These are phyloP conservation scores for Andrographis paniculata DNA, from an alignment of 305 asterid species.

Conservation along the genomic window DNA sequence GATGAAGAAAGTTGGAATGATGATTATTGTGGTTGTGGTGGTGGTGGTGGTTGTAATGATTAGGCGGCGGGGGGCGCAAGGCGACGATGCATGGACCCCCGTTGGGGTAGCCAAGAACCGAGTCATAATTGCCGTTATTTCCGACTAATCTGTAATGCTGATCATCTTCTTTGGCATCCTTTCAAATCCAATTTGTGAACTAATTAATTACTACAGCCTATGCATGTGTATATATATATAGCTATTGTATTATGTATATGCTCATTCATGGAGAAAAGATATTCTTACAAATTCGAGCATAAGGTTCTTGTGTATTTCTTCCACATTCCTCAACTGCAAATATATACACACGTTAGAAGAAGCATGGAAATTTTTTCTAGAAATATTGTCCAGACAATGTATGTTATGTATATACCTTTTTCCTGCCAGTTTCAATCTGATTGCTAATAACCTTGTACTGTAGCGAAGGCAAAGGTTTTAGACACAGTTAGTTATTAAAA, in stretches of 20 bases:
- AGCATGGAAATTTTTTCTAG: too few species aligned
- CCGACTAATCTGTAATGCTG: conserved; percentile 52
- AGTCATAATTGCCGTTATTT: conserved; percentile 42
- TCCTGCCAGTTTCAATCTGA: conserved; percentile 66
- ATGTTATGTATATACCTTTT: conserved; percentile 39
- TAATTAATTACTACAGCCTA: too few species aligned
- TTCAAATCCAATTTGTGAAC: too few species aligned
- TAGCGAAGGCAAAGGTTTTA: neutral
- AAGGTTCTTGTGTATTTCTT: conserved; percentile 64
- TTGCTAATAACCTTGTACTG: conserved; percentile 57
- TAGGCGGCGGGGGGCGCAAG: conserved; percentile 38
- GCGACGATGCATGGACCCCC: conserved; percentile 41
- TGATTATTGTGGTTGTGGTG: too few species aligned
- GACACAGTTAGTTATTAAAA: neutral
- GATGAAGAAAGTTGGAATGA: conserved; percentile 27
- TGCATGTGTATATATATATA: too few species aligned
- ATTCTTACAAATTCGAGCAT: conserved; percentile 55
- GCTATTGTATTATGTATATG: too few species aligned
- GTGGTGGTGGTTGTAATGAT: conserved; percentile 30
- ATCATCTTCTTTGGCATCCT: conserved; percentile 55
- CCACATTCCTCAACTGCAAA: conserved; percentile 58
- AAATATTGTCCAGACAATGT: too few species aligned
- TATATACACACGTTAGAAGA: neutral
- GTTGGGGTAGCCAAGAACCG: conserved; percentile 35
- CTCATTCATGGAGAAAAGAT: too few species aligned